A percentile compares a stretch with the other conserved stretches of the same genome.
These are phyloP conservation scores for Tremellales sp. DNA, from an alignment of 1,284 basidiomycete genomes.

Conservation along the genomic window DNA sequence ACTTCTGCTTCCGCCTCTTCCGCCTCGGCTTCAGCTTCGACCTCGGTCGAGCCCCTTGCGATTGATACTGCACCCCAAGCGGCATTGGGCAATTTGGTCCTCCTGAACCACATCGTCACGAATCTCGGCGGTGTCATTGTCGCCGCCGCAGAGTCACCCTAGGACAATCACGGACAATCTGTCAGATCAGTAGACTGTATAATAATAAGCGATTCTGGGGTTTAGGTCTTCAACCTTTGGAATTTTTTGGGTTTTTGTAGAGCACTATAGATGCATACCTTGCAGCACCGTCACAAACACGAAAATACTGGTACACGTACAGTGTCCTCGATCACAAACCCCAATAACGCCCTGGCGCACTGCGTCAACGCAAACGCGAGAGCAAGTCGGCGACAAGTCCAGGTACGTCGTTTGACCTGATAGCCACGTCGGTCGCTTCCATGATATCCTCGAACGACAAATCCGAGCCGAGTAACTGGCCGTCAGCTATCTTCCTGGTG, in stretches of 20 bases:
- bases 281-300: too few relatives aligned
- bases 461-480: conserved; percentile 36
- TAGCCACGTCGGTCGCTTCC: conserved; percentile 61
- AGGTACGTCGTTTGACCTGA: conserved; percentile 65
- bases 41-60: background rate
- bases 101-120: conserved; percentile 35
- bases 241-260: too few relatives aligned
- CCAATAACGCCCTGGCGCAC: too few relatives aligned
- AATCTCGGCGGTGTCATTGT: conserved; percentile 38
- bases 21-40: conserved; percentile 12
- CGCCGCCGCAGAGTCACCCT: conserved; percentile 19
- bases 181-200: background rate
- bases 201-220: background rate
- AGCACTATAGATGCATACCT: too few relatives aligned
- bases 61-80: background rate
- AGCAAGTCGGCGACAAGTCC: conserved; percentile 66
- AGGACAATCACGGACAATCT: background rate
- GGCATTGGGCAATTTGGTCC: conserved; percentile 26
- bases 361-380: conserved; percentile 52
- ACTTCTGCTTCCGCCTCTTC: conserved; percentile 9
- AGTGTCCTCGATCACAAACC: too few relatives aligned
- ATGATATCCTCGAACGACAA: conserved; percentile 56
- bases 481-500: background rate
- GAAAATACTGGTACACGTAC: too few relatives aligned
- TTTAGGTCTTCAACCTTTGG: background rate